Evolutionary conservation across 805 yeast species (phyloP).

Genomic region (Naumovozyma baii): DNA sequence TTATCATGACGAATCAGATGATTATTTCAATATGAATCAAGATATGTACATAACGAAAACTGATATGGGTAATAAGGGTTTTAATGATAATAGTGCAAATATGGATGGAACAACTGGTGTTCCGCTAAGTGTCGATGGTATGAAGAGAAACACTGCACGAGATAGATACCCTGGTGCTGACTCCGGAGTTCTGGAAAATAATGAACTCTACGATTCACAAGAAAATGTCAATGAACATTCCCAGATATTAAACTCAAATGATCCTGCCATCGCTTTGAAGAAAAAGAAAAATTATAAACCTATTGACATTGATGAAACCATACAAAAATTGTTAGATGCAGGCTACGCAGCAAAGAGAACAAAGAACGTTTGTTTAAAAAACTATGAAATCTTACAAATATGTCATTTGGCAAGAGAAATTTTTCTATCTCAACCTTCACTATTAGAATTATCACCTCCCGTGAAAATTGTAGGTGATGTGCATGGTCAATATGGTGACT

Average conservation of each 20-base stretch:
- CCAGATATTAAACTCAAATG: background rate
- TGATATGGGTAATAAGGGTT: background rate
- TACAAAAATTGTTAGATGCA: conserved; percentile 85
- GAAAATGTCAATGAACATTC: background rate
- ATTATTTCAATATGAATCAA: conserved; percentile 13
- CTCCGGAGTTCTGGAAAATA: background rate
- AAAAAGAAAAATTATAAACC: conserved; percentile 24
- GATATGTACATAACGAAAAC: background rate
- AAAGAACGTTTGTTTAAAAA: conserved; percentile 78
- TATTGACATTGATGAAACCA: conserved; percentile 71
- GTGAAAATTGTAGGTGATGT: conserved; percentile 87
- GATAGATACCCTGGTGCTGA: background rate
- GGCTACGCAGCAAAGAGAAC: conserved; percentile 94
- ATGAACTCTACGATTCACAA: background rate
- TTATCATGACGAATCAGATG: conserved; percentile 6
- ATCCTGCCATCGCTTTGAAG: conserved; percentile 1
- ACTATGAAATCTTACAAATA: conserved; percentile 76
- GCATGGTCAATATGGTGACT: conserved; percentile 92
- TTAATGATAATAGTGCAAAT: too few relatives aligned
- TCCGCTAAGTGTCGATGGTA: background rate
- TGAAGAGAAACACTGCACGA: background rate
- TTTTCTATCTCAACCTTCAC: conserved; percentile 80
- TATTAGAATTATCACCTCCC: conserved; percentile 74
- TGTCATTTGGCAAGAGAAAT: conserved; percentile 86
- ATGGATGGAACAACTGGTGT: too few relatives aligned